A percentile compares a stretch with the other conserved stretches of the same genome.
Evolutionary conservation across 768 basidiomycete genomes (phyloP).

Genomic region (Mycena indigotica): DNA sequence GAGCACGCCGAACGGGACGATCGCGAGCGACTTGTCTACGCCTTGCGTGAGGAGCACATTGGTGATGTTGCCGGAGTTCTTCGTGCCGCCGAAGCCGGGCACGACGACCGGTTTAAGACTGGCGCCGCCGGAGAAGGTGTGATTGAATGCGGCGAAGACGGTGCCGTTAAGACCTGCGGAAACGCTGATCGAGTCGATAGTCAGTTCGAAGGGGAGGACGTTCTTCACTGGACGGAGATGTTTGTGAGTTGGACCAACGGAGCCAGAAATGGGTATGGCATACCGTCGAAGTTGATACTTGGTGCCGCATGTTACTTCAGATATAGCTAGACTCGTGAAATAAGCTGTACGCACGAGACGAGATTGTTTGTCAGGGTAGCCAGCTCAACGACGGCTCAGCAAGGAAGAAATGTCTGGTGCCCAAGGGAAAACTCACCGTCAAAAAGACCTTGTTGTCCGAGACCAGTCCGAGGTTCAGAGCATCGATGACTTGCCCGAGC

Average conservation of each 20-base stretch:
- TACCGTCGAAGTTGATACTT: conserved; percentile 42
- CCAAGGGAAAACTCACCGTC: conserved; percentile 30
- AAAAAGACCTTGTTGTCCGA: conserved; percentile 38
- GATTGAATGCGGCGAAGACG: conserved; percentile 59
- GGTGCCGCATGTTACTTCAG: conserved; percentile 34
- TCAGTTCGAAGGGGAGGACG: conserved; percentile 46
- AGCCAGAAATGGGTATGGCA: neutral
- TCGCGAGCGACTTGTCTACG: conserved; percentile 47
- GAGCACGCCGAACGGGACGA: conserved; percentile 56
- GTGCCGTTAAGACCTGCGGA: conserved; percentile 54
- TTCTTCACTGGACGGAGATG: conserved; percentile 36
- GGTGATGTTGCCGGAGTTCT: conserved; percentile 58
- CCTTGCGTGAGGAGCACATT: conserved; percentile 63
- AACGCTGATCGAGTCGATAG: conserved; percentile 42
- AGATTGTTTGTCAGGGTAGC: conserved; percentile 37
- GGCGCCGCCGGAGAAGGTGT: conserved; percentile 55
- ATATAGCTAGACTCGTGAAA: conserved; percentile 35
- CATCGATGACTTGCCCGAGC: conserved; percentile 42
- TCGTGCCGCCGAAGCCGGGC: conserved; percentile 46
- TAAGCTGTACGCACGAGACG: conserved; percentile 32
- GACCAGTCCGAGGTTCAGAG: conserved; percentile 42
- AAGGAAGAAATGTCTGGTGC: neutral
- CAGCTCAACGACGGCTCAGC: conserved; percentile 21
- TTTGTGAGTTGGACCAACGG: neutral
- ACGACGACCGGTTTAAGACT: conserved; percentile 47